Evolutionary conservation across 2,329 filamentous ascomycete species (phyloP), one percentile per base, ranked within the genome.

Genomic region (Thelonectria blattea): DNA sequence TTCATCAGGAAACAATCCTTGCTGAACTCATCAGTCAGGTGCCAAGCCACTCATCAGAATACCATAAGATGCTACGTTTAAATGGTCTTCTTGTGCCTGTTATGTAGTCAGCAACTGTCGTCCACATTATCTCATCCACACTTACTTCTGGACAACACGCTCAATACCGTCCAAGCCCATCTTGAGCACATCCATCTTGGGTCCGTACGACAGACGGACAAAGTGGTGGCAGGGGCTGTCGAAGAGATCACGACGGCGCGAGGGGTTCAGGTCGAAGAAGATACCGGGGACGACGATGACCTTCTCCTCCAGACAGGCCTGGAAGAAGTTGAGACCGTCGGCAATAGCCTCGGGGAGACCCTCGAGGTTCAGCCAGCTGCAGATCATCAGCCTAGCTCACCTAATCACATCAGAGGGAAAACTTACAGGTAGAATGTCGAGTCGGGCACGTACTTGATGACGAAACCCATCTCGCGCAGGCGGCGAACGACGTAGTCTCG

Each of bases 261-360:
- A 90, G 4, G 94, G 94, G 80, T 98, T 98, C 65, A 98, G 79
- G 72, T 98, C 94, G 75, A 98, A 98, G 85, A 98, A 98, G 76
- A 98, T 98, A 61, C 94, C 94, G 0, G 94, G 94, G 5, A 98
- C 94, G 17, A 97, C 93, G 72, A 97, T 97, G 67, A 96, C 92
- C 83, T 96, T 96, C 82, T 97, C 93, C 72, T 91, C 88, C 46
- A 98, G 81, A 73, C 95, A 95, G 30, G 93, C 93, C 75, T 95
- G 88, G 87, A 98, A 97, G 85, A 98, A 98, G 81, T 96, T 97
- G 72, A 98, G 81, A 9, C 94, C 94, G 74, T 98, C 94, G 61
- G 91, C 89, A 75, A 98, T 96, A 63, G 88, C 85, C n/a, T 85
- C 84, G 0, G 94, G 91, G 3, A 95, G 81, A 49, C 84, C 83